phyloP scores from a whole-genome alignment of 2,329 filamentous ascomycete genomes.

The Aspergillus sergii region DNA sequence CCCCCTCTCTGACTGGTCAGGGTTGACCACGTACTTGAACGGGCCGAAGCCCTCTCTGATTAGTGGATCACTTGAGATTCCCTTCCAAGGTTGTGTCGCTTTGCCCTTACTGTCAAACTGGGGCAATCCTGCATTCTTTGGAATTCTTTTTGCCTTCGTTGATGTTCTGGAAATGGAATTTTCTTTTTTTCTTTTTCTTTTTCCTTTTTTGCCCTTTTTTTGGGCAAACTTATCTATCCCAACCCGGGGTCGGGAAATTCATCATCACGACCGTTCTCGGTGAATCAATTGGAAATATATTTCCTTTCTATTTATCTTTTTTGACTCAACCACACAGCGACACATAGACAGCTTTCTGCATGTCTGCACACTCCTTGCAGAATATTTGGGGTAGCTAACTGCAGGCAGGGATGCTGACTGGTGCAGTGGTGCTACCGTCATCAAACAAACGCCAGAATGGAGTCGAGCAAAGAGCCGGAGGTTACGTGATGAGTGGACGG shows the following conservation, averaged over 20 bases:
- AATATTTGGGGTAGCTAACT: slow-evolving; percentile 2
- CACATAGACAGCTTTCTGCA: slow-evolving; percentile 2
- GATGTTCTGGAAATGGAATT: neutral
- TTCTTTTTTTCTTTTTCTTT: neutral
- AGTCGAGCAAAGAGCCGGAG: slow-evolving; percentile 1
- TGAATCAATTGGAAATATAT: neutral
- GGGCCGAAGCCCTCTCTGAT: slow-evolving; percentile 5
- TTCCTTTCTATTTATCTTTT: neutral
- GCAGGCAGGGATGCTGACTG: neutral
- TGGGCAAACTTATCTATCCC: neutral
- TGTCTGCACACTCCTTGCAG: slow-evolving; percentile 2
- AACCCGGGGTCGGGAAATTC: neutral
- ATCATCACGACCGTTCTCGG: neutral
- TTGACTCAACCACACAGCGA: neutral
- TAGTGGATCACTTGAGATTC: neutral
- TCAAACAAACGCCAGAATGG: slow-evolving; percentile 2
- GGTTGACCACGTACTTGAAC: slow-evolving; percentile 2
- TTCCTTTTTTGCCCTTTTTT: neutral
- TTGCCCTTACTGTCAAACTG: neutral
- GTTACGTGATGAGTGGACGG: slow-evolving; percentile 2
- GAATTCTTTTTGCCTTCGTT: slow-evolving; percentile 4
- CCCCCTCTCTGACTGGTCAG: neutral
- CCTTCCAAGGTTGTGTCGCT: neutral
- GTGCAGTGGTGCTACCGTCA: neutral
- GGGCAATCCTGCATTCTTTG: slow-evolving; percentile 6